A percentile compares a stretch with the other conserved stretches of the same genome.
Conservation (phyloP, 2,329 filamentous ascomycete genomes). For the Xylaria sp. region DNA sequence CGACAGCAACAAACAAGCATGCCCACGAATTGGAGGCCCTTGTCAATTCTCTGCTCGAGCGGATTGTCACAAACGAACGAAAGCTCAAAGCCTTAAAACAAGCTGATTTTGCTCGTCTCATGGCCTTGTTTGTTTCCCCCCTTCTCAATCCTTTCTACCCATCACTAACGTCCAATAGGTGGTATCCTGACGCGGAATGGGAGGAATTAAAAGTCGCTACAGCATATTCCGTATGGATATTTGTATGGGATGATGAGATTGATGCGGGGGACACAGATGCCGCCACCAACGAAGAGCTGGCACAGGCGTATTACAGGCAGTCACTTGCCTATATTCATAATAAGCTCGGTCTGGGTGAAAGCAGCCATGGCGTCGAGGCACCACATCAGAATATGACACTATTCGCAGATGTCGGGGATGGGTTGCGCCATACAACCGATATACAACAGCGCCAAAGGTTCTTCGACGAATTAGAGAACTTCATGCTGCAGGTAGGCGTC, state of each 20-base stretch:
- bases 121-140: constrained; percentile 44
- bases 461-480: constrained; percentile 46
- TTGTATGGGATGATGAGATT: constrained; percentile 52
- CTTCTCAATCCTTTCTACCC: neutral
- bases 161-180: constrained; percentile 39
- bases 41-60: constrained; percentile 42
- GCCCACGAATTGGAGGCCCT: constrained; percentile 40
- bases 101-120: constrained; percentile 50
- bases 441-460: constrained; percentile 44
- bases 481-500: constrained; percentile 46
- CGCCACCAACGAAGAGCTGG: constrained; percentile 45
- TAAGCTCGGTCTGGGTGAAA: constrained; percentile 43
- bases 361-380: constrained; percentile 27
- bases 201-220: constrained; percentile 49
- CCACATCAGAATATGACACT: constrained; percentile 45
- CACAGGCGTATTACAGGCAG: constrained; percentile 47
- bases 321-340: constrained; percentile 48
- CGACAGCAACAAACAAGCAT: constrained; percentile 43
- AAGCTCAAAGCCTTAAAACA: constrained; percentile 50
- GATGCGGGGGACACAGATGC: constrained; percentile 51
- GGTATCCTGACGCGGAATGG: constrained; percentile 51
- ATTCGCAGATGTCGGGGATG: constrained; percentile 45
- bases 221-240: constrained; percentile 51
- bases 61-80: constrained; percentile 46
- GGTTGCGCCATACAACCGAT: constrained; percentile 41